A percentile compares a stretch with the other conserved stretches of the same genome.
These are phyloP conservation scores for Dioscorea cayenensis DNA, from an alignment of 116 monocot genomes.

Conservation along the genomic window DNA sequence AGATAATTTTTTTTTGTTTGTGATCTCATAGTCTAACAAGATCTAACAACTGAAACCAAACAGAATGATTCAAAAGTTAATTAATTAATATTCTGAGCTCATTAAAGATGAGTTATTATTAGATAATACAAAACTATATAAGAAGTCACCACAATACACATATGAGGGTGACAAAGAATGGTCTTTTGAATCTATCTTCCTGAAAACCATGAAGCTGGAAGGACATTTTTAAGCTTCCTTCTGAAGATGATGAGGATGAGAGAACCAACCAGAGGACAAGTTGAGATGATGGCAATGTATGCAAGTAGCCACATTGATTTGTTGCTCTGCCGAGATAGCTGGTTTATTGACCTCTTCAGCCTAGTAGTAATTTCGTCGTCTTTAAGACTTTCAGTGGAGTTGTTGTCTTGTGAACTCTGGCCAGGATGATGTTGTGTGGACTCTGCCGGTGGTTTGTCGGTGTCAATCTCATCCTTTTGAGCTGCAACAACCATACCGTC, in stretches of 20 bases:
- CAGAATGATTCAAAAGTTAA: background rate
- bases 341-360: slow-evolving; percentile 43
- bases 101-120: too few relatives aligned
- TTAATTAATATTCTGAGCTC: background rate
- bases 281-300: slow-evolving; percentile 65
- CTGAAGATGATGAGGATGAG: slow-evolving; percentile 37
- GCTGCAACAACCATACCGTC: slow-evolving; percentile 60
- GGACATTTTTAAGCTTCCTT: slow-evolving; percentile 38
- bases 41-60: background rate
- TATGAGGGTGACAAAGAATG: too few relatives aligned
- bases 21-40: background rate
- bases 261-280: slow-evolving; percentile 76
- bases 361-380: slow-evolving; percentile 14
- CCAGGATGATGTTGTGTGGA: background rate
- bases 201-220: slow-evolving; percentile 12
- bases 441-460: background rate
- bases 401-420: slow-evolving; percentile 3
- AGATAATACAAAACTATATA: too few relatives aligned
- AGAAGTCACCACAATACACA: too few relatives aligned
- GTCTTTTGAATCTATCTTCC: background rate
- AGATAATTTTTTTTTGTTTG: background rate
- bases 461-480: slow-evolving; percentile 17
- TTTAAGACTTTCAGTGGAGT: background rate
- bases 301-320: slow-evolving; percentile 69
- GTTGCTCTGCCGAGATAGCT: slow-evolving; percentile 37